These are phyloP conservation scores for Huiozyma sinensis DNA, from an alignment of 805 yeast species.

Conservation along the genomic window DNA sequence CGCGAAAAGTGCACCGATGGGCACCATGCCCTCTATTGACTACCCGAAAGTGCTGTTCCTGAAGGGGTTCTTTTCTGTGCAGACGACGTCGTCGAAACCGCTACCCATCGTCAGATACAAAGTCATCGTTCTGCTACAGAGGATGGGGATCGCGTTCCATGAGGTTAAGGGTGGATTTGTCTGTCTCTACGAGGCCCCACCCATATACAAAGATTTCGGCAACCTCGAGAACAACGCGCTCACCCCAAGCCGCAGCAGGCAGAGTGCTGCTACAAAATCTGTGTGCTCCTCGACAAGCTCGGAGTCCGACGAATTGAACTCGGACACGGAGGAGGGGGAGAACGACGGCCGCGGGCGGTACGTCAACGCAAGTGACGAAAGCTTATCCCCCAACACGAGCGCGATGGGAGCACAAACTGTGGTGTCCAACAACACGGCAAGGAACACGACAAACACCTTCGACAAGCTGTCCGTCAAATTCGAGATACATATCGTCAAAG, in stretches of 20 bases:
- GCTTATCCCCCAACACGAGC: background rate
- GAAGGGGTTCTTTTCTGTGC: slow-evolving; percentile 89
- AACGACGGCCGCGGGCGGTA: too few species aligned
- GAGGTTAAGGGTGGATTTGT: slow-evolving; percentile 95
- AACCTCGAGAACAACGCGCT: background rate
- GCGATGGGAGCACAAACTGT: background rate
- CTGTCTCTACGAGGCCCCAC: slow-evolving; percentile 35
- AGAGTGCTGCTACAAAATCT: background rate
- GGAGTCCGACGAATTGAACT: background rate
- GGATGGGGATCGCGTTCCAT: slow-evolving; percentile 64
- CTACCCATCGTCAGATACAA: slow-evolving; percentile 78
- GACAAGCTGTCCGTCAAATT: slow-evolving; percentile 59
- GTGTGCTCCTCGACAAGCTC: background rate
- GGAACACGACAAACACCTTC: background rate
- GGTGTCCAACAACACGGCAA: background rate
- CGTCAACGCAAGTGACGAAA: background rate
- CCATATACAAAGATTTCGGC: background rate
- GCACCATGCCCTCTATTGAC: slow-evolving; percentile 87
- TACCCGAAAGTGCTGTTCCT: slow-evolving; percentile 81
- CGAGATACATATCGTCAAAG: slow-evolving; percentile 87
- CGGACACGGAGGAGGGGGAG: too few species aligned
- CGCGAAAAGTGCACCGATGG: slow-evolving; percentile 50
- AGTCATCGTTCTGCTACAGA: slow-evolving; percentile 62
- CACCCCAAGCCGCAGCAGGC: background rate
- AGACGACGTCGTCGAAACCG: slow-evolving; percentile 88